Evolutionary conservation across 2,329 filamentous ascomycete genomes (phyloP), one percentile per base, ranked within the genome.

Genomic region (Biscogniauxia sp.): DNA sequence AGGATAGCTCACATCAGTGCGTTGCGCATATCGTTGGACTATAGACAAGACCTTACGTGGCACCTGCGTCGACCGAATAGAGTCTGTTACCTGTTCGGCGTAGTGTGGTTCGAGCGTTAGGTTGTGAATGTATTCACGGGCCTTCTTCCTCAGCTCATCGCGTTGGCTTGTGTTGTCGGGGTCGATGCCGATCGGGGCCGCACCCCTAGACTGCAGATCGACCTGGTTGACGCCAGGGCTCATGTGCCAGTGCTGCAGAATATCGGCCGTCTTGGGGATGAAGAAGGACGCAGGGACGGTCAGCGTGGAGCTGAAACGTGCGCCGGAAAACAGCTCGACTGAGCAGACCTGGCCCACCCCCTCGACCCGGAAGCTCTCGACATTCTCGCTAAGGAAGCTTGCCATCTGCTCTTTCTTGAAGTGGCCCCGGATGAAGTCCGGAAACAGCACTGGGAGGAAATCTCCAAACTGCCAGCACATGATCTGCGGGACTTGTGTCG

Each of bases 381-480:
- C 77, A 61, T 84, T 82, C n/a, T 83, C 78, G 5, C 69, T 69
- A 20, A 84, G 68, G 67, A 84, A 86, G 51, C 67, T 70, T 9
- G 69, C 62, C 75, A 85, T 82, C 61, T 79, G 76, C 2, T 84
- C 81, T 64, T 79, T 81, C 53, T 71, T 73, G 61, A 86, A 79
- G 68, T 86, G 84, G 0, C 68, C 68, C 6, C 83, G 76, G 41
- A 85, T 79, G 59, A 84, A 80, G 8, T 74, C 74, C 4, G 84
- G 84, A 59, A 86, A 85, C 25, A 86, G 67, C 2, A 81, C 76
- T 0, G 76, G 75, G 7, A 82, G 62, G 61, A 86, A 86, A 68
- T 86, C 83, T 50, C 78, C 76, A 61, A 86, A 86, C 68, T 83
- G 82, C 84, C 84, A 86, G 73, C 84, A 86, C 23, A 86, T 76